These are phyloP conservation scores for Macrolepiota albuminosa DNA, from an alignment of 768 basidiomycete genomes.

Conservation along the genomic window DNA sequence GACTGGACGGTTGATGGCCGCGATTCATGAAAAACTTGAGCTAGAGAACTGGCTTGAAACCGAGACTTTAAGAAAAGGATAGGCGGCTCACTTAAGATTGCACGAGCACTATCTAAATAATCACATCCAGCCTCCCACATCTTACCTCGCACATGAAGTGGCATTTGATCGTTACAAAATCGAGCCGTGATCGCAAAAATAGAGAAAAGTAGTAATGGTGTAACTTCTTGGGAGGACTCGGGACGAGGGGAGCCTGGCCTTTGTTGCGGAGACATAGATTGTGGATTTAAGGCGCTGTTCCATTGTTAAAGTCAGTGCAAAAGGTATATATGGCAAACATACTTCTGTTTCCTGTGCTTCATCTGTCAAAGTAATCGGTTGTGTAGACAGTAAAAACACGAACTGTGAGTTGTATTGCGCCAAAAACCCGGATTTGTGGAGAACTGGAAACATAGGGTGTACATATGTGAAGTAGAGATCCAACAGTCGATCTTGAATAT, in stretches of 20 bases:
- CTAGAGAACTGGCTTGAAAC: constrained; percentile 24
- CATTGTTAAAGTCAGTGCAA: background rate
- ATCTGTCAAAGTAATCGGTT: background rate
- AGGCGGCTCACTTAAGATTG: constrained; percentile 51
- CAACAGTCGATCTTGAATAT: constrained; percentile 63
- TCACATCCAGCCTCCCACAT: constrained; percentile 69
- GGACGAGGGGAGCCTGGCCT: constrained; percentile 32
- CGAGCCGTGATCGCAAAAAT: constrained; percentile 83
- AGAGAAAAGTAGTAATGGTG: constrained; percentile 66
- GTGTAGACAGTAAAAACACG: constrained; percentile 9
- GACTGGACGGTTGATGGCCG: constrained; percentile 78
- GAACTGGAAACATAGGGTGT: constrained; percentile 78
- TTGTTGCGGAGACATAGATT: constrained; percentile 25
- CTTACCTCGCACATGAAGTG: constrained; percentile 42
- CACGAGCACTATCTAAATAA: constrained; percentile 58
- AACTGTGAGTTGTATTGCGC: constrained; percentile 56
- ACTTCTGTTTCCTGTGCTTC: constrained; percentile 16
- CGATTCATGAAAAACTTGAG: constrained; percentile 60
- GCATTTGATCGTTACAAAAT: constrained; percentile 50
- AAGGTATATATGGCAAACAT: background rate
- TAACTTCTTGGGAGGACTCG: constrained; percentile 58
- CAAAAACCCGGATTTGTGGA: constrained; percentile 70
- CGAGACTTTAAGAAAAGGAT: constrained; percentile 4
- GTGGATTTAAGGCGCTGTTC: constrained; percentile 1
- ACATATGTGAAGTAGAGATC: constrained; percentile 79